Evolutionary conservation across 208 protist species (phyloP), one percentile per base, ranked within the genome.

Genomic region (Angomonas deanei): DNA sequence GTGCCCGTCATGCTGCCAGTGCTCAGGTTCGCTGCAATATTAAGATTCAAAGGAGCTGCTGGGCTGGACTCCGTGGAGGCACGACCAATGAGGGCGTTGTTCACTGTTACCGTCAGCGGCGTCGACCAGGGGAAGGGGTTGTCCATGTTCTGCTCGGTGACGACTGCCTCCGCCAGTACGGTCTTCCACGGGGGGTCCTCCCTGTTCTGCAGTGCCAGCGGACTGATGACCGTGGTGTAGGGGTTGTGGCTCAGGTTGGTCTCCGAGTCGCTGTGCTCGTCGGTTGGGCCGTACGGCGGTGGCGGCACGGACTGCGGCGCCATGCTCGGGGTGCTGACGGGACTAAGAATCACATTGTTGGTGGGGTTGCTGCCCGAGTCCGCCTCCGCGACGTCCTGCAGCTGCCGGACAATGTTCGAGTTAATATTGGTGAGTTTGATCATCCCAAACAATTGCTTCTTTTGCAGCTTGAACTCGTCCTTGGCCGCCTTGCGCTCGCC

Each of bases 161-260:
- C 57, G 10, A 28, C 57, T 32, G 23, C 28, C 26, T 52, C 57
- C 13, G 57, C 39, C 57, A 61, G 57, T 23, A 61, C 57, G 4
- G 27, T 26, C 57, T 52, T 33, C 57, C 33, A 61, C 50, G 28
- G 54, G 13, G 36, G 57, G 11, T 15, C 13, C 57, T 61, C 57
- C 1, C 33, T n/a, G n/a, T n/a, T n/a, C n/a, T n/a, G n/a, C n/a
- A n/a, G n/a, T n/a, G n/a, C n/a, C n/a, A n/a, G n/a, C n/a, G n/a
- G 57, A 30, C 57, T 47, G 23, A 47, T 24, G 3, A 49, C 57
- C 4, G 36, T 46, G 19, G n/a, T 27, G 17, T 28, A 10, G 5
- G 36, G 57, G 3, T 11, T 23, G 6, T 5, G 33, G 34, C 17
- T 3, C 2, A 26, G n/a, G n/a, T n/a, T n/a, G n/a, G n/a, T n/a